phyloP scores from a whole-genome alignment of 768 basidiomycete genomes.

The Tulasnella sp. region DNA sequence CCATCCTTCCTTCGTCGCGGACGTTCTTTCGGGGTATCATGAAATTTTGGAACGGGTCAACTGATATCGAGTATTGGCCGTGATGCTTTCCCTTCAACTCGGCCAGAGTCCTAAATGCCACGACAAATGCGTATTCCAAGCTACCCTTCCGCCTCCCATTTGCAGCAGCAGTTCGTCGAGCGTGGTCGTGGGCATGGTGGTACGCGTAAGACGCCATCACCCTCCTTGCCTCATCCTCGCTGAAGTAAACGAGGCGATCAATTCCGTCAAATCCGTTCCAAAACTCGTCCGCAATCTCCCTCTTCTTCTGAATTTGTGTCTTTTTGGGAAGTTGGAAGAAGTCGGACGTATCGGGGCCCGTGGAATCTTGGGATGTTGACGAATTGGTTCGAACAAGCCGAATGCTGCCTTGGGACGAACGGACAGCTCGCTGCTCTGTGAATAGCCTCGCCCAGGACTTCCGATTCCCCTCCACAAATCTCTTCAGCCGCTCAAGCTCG shows the following conservation, averaged over 20 bases:
- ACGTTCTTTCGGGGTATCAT: not conserved
- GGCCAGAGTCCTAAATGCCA: not conserved
- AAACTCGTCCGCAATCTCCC: constrained; percentile 40
- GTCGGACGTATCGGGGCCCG: not conserved
- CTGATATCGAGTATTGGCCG: not conserved
- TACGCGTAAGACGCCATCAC: constrained; percentile 50
- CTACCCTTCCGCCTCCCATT: not conserved
- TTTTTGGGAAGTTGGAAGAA: constrained; percentile 31
- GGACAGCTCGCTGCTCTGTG: not conserved
- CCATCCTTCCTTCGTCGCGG: not conserved
- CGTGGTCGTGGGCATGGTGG: constrained; percentile 30
- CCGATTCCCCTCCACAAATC: constrained; percentile 33
- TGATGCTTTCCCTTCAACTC: not conserved
- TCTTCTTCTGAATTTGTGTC: constrained; percentile 39
- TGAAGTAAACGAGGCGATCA: constrained; percentile 28
- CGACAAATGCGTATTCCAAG: not conserved
- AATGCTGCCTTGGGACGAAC: not conserved
- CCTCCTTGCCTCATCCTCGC: constrained; percentile 29
- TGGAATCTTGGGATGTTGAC: not conserved
- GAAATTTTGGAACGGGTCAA: not conserved
- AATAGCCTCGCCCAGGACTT: constrained; percentile 5
- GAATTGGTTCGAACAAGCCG: not conserved
- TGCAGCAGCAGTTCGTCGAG: not conserved
- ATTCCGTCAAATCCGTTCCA: constrained; percentile 27
- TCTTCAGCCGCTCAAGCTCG: constrained; percentile 35